Evolutionary conservation across 805 yeast species (phyloP), one percentile per base, ranked within the genome.

Genomic region (Osmozyma mogii): DNA sequence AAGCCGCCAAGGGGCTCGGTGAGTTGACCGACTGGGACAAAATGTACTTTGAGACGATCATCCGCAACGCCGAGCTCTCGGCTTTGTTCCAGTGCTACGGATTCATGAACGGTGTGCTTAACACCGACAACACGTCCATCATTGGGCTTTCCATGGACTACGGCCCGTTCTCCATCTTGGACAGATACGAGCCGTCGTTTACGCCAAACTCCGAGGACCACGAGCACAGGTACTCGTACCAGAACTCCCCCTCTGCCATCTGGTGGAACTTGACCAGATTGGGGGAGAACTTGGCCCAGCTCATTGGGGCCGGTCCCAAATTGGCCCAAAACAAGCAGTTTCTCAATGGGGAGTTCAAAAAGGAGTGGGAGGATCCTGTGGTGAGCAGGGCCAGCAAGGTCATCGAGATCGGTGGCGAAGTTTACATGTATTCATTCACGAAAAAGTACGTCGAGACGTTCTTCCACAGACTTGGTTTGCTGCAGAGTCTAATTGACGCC

Each of bases 131-230:
- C 49, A 84, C 96, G 1, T 84, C 95, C 0, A 67, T 89, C n/a
- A 47, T 80, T 25, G 98, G 98, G 0, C 60, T 87, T 8, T 73
- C 95, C 0, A 72, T 92, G 54, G 98, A 89, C 54, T 92, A 80
- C 54, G 98, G 97, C 3, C 97, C 98, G 1, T 92, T 84, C 58
- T 83, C 94, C 12, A 81, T 87, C 36, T 70, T 88, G 80, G 96
- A 88, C 48, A 72, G 70, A 26, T 89, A 79, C 49, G 78, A 84
- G 45, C 88, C 94, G 10, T 54, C 68, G 28, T 89, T 70, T 48
- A 83, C 96, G 0, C 89, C 97, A 2, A 89, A 92, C 49, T 85
- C 84, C 32, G 96, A 87, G 47, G 98, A 92, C 53, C 69, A 66
- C 24, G 58, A 61, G 28, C 50, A 61, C 11, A 64, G 96, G 25